Conservation (phyloP, 2,329 filamentous ascomycete genomes). For the Aureobasidium uvarum region DNA sequence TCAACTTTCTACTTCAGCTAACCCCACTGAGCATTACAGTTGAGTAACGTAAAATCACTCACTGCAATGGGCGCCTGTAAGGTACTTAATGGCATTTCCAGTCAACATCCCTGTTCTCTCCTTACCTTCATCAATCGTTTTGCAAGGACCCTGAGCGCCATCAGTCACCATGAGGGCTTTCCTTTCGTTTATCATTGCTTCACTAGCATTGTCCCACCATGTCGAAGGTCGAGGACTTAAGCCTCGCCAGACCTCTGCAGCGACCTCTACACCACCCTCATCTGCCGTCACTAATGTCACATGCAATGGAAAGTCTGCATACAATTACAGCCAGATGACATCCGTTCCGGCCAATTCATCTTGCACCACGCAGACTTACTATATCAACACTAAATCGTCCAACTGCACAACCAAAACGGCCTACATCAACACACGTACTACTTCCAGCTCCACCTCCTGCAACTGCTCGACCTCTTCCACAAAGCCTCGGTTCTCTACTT, state of each 20-base stretch:
- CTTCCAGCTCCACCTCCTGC: constrained; percentile 3
- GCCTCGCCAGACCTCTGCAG: background rate
- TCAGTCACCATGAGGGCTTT: constrained; percentile 10
- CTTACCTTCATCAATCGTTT: constrained; percentile 22
- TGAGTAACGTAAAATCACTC: constrained; percentile 12
- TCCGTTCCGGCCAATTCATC: constrained; percentile 11
- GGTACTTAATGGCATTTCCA: constrained; percentile 15
- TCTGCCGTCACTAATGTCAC: constrained; percentile 1
- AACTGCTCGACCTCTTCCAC: constrained; percentile 21
- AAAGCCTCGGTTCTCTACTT: constrained; percentile 2
- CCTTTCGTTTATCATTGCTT: constrained; percentile 12
- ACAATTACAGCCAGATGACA: constrained; percentile 6
- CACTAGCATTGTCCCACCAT: constrained; percentile 2
- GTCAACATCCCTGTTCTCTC: background rate
- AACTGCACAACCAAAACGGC: constrained; percentile 10
- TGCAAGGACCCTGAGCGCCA: background rate
- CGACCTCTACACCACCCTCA: constrained; percentile 1
- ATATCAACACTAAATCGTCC: constrained; percentile 12
- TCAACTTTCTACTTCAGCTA: background rate
- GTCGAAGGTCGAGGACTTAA: background rate
- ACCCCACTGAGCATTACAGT: background rate
- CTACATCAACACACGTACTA: constrained; percentile 6
- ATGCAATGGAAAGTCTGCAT: constrained; percentile 18
- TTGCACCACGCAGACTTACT: constrained; percentile 23
- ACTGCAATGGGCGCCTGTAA: background rate